Base-by-base conservation (phyloP, 805 yeast genomes). In the Aciculoconidium aculeatum region DNA sequence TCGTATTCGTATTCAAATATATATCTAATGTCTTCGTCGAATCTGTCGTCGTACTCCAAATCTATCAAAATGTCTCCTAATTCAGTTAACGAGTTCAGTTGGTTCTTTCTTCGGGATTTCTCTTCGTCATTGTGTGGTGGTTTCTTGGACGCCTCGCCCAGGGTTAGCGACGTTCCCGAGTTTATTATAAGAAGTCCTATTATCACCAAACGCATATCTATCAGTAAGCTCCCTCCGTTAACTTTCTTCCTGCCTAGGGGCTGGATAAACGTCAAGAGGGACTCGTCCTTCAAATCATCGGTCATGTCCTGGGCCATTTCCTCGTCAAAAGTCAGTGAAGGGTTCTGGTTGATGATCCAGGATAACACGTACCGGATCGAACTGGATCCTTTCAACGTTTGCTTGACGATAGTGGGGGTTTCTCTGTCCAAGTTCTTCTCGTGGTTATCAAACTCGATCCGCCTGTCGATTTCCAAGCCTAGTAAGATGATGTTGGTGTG, bases 11-110 rank as follows among this genome's bases (percentile, higher is more conserved):
- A 67, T 25, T 75, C 80, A 44, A 74, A 75, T 44, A 77, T 72
- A 41, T 77, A 77, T 32, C 67, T 55, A 15, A 70, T 69, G 52
- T 80, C 87, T 40, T 78, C 86, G 49, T 80, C 88, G 39, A 73
- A 76, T 31, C 73, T 59, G 48, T 80, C 88, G 31, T 75, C 75
- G 27, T 64, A 62, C 37, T 74, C 80, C 31, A 77, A 48, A 42
- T 73, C 76, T 9, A 69, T 61, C 34, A 76, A 49, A 8, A 77
- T 54, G 28, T 71, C 76, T 0, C 75, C 71, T 5, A 75, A 67
- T 35, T 71, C 76, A 11, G 50, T 36, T 8, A 51, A 31, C 6
- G 45, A 45, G 10, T 37, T 41, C n/a, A 37, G 28, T 23, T 49
- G 51, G 20, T 46, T 41, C 8, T 32, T 25, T 19, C 46, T 28